Percentiles rank a stretch among this genome's conserved stretches.
These are phyloP conservation scores for Fusarium marasasianum DNA, from an alignment of 2,329 filamentous ascomycete genomes.

Conservation along the genomic window DNA sequence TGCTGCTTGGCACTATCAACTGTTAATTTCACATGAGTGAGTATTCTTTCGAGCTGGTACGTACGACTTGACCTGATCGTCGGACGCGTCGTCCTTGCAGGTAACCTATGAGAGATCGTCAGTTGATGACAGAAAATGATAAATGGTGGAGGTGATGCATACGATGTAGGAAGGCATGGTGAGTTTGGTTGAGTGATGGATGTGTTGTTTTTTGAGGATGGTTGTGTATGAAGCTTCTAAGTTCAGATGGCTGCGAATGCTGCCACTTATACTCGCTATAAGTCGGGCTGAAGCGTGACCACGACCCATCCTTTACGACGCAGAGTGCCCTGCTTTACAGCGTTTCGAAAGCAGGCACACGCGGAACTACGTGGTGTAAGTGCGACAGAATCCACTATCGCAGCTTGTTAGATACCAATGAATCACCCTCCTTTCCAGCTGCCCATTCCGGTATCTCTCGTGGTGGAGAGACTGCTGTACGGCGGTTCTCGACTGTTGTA, in stretches of 20 bases:
- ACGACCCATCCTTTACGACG: slow-evolving; percentile 25
- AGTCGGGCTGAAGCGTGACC: slow-evolving; percentile 39
- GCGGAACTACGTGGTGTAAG: slow-evolving; percentile 23
- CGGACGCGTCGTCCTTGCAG: slow-evolving; percentile 74
- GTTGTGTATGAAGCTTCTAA: slow-evolving; percentile 26
- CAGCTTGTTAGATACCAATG: slow-evolving; percentile 20
- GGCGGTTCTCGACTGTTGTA: slow-evolving; percentile 23
- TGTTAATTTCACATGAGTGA: background rate
- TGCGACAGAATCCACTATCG: slow-evolving; percentile 24
- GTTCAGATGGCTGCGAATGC: slow-evolving; percentile 23
- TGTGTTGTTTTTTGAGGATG: slow-evolving; percentile 19
- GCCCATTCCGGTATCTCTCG: slow-evolving; percentile 9
- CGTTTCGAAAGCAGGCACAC: background rate
- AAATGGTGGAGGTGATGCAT: slow-evolving; percentile 31
- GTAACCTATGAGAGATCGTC: slow-evolving; percentile 69
- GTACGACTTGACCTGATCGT: slow-evolving; percentile 74
- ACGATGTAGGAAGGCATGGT: slow-evolving; percentile 69
- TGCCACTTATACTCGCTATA: slow-evolving; percentile 38
- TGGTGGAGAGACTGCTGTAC: slow-evolving; percentile 8
- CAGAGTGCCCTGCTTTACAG: slow-evolving; percentile 20
- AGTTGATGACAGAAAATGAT: background rate
- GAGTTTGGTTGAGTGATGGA: slow-evolving; percentile 24
- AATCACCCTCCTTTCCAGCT: slow-evolving; percentile 24
- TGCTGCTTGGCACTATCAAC: slow-evolving; percentile 77
- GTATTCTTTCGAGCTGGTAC: slow-evolving; percentile 35